Evolutionary conservation across 352 stramenopile genomes (phyloP).

Genomic region (Pythium brachiatum): DNA sequence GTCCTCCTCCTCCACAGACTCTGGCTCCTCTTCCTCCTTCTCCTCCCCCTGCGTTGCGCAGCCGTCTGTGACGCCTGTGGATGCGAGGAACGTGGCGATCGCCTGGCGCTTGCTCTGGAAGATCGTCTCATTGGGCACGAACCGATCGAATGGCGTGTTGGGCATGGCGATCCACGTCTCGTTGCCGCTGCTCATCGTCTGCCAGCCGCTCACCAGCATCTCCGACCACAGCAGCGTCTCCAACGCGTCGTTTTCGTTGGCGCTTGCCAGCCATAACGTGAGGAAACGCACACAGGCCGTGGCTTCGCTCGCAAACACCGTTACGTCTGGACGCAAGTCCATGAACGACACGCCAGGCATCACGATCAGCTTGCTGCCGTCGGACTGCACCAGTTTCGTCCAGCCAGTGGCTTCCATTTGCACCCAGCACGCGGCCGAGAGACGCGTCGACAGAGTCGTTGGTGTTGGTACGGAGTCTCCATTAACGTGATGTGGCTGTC

Average conservation of each 20-base stretch:
- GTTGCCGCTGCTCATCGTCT: constrained; percentile 41
- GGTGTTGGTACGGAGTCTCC: neutral
- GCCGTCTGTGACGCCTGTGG: neutral
- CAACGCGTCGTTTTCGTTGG: constrained; percentile 27
- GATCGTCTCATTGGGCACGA: constrained; percentile 70
- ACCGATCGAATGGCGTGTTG: constrained; percentile 64
- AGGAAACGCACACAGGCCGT: constrained; percentile 57
- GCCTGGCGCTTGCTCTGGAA: constrained; percentile 63
- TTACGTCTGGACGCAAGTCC: constrained; percentile 67
- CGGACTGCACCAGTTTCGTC: constrained; percentile 52
- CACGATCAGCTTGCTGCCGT: constrained; percentile 60
- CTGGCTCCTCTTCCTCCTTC: constrained; percentile 28
- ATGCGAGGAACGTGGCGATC: constrained; percentile 58
- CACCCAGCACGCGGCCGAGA: constrained; percentile 49
- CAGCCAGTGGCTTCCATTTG: constrained; percentile 59
- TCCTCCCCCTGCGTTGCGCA: constrained; percentile 3
- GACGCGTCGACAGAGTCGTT: constrained; percentile 17
- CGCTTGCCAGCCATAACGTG: constrained; percentile 29
- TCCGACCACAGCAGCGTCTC: constrained; percentile 61
- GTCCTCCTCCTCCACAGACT: constrained; percentile 17
- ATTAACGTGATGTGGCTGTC: neutral
- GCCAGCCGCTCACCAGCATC: constrained; percentile 51
- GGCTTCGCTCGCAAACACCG: constrained; percentile 72
- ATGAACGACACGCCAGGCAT: constrained; percentile 70
- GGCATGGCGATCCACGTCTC: constrained; percentile 67